Evolutionary conservation across 108 stramenopile genomes (phyloP).

Genomic region (Conticribra guillardii): DNA sequence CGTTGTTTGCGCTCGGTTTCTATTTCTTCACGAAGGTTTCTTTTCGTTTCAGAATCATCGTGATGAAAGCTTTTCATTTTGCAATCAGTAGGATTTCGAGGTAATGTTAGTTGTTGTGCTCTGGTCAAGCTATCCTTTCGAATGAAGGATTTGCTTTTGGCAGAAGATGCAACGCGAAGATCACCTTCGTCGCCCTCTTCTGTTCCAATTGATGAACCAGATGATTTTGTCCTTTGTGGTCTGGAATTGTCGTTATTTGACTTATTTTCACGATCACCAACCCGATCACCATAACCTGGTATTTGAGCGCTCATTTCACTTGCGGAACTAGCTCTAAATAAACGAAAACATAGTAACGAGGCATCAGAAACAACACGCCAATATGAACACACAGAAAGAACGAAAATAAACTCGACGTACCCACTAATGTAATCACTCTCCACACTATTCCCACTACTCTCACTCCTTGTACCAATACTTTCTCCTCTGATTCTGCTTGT

Average conservation of each 20-base stretch:
- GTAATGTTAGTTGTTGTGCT: constrained; percentile 26
- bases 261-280: neutral
- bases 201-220: neutral
- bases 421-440: neutral
- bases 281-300: constrained; percentile 1
- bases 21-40: constrained; percentile 24
- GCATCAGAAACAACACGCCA: neutral
- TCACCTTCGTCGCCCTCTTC: neutral
- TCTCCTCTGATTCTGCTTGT: neutral
- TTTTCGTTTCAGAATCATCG: constrained; percentile 20
- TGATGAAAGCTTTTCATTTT: constrained; percentile 11
- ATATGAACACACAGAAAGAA: neutral
- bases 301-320: constrained; percentile 28
- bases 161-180: neutral
- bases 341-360: too few relatives aligned
- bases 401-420: neutral
- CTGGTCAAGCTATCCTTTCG: constrained; percentile 27
- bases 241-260: neutral
- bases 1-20: constrained; percentile 31
- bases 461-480: neutral
- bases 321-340: constrained; percentile 33
- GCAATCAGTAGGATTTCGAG: neutral
- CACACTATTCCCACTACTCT: neutral
- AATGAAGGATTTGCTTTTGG: neutral
- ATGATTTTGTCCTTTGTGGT: neutral